Conservation (phyloP, 164 flowering plant genomes). For the Malania oleifera region DNA sequence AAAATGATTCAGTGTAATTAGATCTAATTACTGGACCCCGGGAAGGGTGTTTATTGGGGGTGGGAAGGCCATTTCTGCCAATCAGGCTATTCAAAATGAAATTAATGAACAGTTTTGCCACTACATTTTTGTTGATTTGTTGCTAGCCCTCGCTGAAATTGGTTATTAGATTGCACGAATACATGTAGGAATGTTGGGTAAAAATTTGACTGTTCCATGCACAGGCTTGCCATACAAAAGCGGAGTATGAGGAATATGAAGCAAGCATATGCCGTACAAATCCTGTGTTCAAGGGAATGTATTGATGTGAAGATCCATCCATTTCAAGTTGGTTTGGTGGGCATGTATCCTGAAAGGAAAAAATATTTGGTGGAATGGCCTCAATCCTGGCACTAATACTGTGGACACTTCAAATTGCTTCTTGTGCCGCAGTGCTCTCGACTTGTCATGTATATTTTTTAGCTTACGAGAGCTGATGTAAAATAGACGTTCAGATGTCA, state of each 20-base stretch:
- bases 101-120: not conserved
- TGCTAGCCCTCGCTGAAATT: no score
- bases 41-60: no score
- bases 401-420: not conserved
- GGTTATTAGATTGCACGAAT: no score
- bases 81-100: no score
- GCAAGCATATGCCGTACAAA: conserved; percentile 97
- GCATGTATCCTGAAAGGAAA: no score
- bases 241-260: conserved; percentile 95
- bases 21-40: no score
- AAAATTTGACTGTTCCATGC: not conserved
- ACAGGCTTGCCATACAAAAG: conserved; percentile 99
- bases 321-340: not conserved
- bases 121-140: not conserved
- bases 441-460: conserved; percentile 4
- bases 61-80: no score
- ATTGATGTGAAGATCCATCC: conserved; percentile 27
- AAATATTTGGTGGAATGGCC: not conserved
- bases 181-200: not conserved
- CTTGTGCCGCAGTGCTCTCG: conserved; percentile 1
- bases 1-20: no score
- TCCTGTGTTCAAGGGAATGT: conserved; percentile 97
- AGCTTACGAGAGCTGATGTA: conserved; percentile 25
- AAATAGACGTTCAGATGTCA: conserved; percentile 16
- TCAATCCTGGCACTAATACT: conserved; percentile 1